Base-by-base conservation (phyloP, 495 filamentous ascomycete species). In the Hyaloscypha bicolor region DNA sequence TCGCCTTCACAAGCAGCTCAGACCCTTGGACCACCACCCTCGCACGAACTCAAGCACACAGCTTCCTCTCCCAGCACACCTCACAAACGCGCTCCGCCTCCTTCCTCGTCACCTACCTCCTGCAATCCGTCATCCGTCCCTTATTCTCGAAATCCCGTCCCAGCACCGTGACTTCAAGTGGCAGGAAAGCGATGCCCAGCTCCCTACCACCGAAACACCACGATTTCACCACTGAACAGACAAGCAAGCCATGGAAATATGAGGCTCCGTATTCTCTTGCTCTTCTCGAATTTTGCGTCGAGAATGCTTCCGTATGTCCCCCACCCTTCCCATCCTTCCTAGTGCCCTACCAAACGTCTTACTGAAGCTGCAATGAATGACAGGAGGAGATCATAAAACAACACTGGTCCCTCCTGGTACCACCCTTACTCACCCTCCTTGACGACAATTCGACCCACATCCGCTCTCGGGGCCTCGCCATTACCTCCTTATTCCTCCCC, bases 341-440 rank as follows among this genome's bases (percentile, higher is more conserved):
- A n/a, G 39, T 60, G 56, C 39, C 35, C 12, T 37, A 37, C 35
- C 25, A 25, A 25, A 25, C 25, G 25, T 1, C 25, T 25, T 25
- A 25, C 25, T 25, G 25, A 25, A 25, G 25, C 25, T 25, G 25
- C 25, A 25, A 25, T 25, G 25, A 25, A 25, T 2, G 25, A 25
- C 25, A 37, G 35, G 35, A 37, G 8, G 35, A 37, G 35, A 6
- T 37, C 35, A 37, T 37, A 37, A 37, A 6, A 37, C 8, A 6
- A 6, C 35, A 37, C 35, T 37, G 35, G 35, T 37, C 35, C 35
- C 14, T 58, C 14, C 60, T 73, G 74, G 83, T 94, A n/a, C 95
- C 95, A 1, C 90, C 92, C 1, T 79, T 97, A 0, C 83, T 99
- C 3, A 86, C 89, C 4, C 80, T 98, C 2, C 81, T 92, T 60